These are phyloP conservation scores for Sporobolomyces phaffii DNA, from an alignment of 768 basidiomycete genomes.

Conservation along the genomic window DNA sequence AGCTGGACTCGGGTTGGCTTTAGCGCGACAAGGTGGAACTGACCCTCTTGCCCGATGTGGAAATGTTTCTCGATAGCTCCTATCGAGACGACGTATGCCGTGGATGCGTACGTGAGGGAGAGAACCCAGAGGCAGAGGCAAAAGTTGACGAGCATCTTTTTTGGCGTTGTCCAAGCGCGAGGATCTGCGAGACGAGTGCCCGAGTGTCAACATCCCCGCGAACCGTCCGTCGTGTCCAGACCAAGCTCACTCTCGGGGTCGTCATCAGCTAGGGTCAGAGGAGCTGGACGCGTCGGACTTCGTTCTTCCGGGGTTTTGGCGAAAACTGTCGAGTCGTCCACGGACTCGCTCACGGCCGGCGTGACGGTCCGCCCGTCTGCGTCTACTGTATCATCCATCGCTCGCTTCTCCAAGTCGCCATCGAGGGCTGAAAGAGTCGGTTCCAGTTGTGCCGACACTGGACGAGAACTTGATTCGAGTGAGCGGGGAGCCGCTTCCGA, in stretches of 20 bases:
- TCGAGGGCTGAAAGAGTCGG: neutral
- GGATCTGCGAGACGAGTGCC: too few species aligned
- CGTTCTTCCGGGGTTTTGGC: too few species aligned
- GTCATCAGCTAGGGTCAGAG: neutral
- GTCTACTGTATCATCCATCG: neutral
- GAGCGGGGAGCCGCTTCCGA: too few species aligned
- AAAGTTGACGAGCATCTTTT: constrained; percentile 25
- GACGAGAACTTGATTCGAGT: too few species aligned
- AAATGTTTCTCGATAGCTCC: constrained; percentile 12
- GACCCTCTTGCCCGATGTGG: constrained; percentile 13
- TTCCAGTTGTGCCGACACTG: neutral
- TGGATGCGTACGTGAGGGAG: constrained; percentile 21
- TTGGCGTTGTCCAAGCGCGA: constrained; percentile 15
- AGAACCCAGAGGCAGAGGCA: constrained; percentile 28
- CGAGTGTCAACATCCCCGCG: too few species aligned
- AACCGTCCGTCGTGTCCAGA: neutral
- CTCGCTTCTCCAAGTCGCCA: neutral
- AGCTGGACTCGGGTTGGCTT: neutral
- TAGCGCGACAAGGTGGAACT: neutral
- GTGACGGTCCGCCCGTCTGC: neutral
- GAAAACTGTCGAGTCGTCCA: too few species aligned
- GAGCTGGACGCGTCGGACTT: neutral
- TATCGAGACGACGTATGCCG: constrained; percentile 21
- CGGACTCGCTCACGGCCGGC: neutral
- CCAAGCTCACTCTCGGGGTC: neutral